A percentile compares a stretch with the other conserved stretches of the same genome.
phyloP scores from a whole-genome alignment of 495 filamentous ascomycete species.

The Lentithecium fluviatile region DNA sequence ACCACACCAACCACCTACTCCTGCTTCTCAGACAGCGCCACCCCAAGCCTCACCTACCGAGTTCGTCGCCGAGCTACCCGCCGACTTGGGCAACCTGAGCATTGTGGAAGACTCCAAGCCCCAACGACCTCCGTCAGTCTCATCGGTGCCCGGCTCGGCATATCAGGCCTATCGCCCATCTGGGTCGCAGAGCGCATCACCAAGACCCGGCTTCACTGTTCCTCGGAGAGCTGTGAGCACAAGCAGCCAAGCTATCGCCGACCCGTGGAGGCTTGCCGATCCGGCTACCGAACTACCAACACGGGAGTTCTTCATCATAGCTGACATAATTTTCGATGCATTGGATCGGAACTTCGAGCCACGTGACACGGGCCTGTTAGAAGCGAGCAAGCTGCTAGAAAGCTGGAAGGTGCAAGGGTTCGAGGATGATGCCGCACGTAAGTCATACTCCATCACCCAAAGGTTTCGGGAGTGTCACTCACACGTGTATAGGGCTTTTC shows the following conservation, averaged over 20 bases:
- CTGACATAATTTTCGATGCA: conserved; percentile 30
- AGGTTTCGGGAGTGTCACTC: not conserved
- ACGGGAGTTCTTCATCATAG: conserved; percentile 31
- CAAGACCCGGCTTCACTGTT: conserved; percentile 15
- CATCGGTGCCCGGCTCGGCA: not conserved
- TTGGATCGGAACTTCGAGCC: conserved; percentile 30
- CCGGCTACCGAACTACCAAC: conserved; percentile 28
- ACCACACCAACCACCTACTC: conserved; percentile 6
- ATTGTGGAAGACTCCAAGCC: not conserved
- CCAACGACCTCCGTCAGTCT: conserved; percentile 12
- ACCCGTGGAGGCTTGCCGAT: conserved; percentile 33
- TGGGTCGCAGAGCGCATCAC: not conserved
- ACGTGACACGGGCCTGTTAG: conserved; percentile 29
- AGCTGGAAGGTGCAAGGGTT: conserved; percentile 27
- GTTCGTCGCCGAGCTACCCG: conserved; percentile 35
- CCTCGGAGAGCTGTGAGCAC: conserved; percentile 30
- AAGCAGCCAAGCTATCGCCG: conserved; percentile 19
- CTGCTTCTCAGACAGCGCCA: not conserved
- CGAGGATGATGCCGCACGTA: conserved; percentile 24
- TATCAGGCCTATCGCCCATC: conserved; percentile 29
- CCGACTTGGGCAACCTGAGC: conserved; percentile 26
- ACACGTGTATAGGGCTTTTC: conserved; percentile 23
- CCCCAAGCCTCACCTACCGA: conserved; percentile 17
- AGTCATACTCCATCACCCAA: conserved; percentile 5
- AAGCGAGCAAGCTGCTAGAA: conserved; percentile 30